Evolutionary conservation across 306 rosid genomes (phyloP).

Genomic region (Potentilla sterilis): DNA sequence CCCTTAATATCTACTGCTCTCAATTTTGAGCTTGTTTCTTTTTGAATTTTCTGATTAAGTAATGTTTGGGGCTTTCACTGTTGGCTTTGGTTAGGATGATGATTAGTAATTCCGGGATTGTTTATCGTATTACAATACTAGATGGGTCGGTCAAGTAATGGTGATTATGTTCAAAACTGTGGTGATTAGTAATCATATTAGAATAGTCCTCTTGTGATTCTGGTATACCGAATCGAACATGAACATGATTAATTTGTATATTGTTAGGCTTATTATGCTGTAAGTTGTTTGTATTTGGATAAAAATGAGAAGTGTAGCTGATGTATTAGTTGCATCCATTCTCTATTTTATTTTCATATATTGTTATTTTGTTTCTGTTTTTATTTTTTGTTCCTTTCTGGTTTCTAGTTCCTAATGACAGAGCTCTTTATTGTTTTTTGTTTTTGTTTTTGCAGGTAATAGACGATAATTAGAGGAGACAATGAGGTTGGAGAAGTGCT

Average conservation of each 20-base stretch:
- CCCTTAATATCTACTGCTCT: background rate
- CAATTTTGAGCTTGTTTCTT: background rate
- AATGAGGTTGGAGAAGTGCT: conserved; percentile 94
- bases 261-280: no score
- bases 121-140: background rate
- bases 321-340: background rate
- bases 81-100: background rate
- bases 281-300: no score
- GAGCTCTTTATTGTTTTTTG: background rate
- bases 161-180: background rate
- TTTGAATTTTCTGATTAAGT: background rate
- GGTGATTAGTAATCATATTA: background rate
- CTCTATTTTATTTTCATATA: background rate
- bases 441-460: background rate
- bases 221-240: background rate
- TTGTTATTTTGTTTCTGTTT: background rate
- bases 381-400: background rate
- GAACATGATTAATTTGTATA: background rate
- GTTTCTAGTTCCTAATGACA: background rate
- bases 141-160: background rate
- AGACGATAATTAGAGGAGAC: background rate
- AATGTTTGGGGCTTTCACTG: background rate
- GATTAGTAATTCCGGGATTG: background rate
- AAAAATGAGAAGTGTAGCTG: no score
- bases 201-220: background rate